Evolutionary conservation across 73 alveolate species (phyloP), one percentile per base, ranked within the genome.

Genomic region (Strombidium stylifer): DNA sequence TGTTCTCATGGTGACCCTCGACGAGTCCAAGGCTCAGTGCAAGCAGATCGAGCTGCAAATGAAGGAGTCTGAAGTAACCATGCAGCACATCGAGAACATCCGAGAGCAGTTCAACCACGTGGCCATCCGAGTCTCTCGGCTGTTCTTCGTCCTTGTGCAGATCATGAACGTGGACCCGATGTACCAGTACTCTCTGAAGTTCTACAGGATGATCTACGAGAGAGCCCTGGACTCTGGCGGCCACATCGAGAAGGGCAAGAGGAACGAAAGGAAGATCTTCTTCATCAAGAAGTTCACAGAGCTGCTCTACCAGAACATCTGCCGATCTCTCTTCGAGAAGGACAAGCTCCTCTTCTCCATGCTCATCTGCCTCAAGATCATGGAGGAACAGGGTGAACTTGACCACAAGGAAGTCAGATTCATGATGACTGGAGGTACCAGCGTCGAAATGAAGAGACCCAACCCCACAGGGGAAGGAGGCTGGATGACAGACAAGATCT

Each of bases 291-390:
- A 60, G 28, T 85, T 89, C 57, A 55, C 79, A 39, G 53, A 69
- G 59, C 61, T 83, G 54, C 85, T 87, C 21, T 91, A 86, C 68
- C 52, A 70, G 51, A 87, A 86, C 68, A 96, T 94, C 25, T 92
- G 99, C 67, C 80, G 97, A 52, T 91, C 98, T 19, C 92, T 97
- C 34, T 95, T 91, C 69, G 99, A 93, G 58, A 87, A 95, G 59
- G 98, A 97, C 84, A 77, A 96, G 83, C 95, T 96, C 20, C 81
- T 96, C 64, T 93, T 92, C 81, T 83, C 98, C 36, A 89, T 89
- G 47, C 51, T 90, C 49, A 46, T 94, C 56, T 80, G 91, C 59
- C 61, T 92, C 59, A 90, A 95, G 40, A 87, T 84, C 6, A 72
- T 87, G 89, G 80, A 55, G 6, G 84, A 79, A 37, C 73, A 75